Percentiles rank a stretch among this genome's conserved stretches.
Conservation (phyloP, 495 filamentous ascomycete genomes). For the Schizothecium vesticola region DNA sequence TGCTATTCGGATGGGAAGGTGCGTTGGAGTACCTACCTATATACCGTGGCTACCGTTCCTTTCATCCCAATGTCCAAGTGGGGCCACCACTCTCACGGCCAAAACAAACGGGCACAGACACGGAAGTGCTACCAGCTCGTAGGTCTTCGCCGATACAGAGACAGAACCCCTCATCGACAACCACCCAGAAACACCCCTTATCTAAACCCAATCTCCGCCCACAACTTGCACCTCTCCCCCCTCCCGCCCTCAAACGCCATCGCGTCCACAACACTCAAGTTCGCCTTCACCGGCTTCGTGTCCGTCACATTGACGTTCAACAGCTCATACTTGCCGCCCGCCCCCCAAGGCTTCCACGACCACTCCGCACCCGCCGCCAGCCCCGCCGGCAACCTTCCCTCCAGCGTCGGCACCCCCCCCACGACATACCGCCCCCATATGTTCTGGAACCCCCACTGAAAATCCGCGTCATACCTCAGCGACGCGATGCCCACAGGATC, state of each 20-base stretch:
- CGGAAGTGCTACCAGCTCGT: neutral
- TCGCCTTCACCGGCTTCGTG: constrained; percentile 34
- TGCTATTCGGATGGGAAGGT: no score
- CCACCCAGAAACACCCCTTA: neutral
- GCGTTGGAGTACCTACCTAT: no score
- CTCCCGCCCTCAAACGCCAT: constrained; percentile 52
- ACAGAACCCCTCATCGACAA: neutral
- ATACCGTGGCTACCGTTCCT: no score
- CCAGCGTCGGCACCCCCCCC: constrained; percentile 44
- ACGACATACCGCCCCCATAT: constrained; percentile 53
- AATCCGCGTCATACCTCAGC: constrained; percentile 20
- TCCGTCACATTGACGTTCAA: constrained; percentile 52
- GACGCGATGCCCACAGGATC: constrained; percentile 11
- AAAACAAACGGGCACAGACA: no score
- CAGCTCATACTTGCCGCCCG: constrained; percentile 27
- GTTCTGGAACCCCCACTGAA: constrained; percentile 27
- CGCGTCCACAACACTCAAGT: constrained; percentile 47
- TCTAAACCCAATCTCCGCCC: constrained; percentile 40
- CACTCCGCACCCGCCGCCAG: constrained; percentile 18
- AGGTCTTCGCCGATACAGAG: neutral
- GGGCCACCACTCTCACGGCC: no score
- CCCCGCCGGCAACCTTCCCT: neutral
- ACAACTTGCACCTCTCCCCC: constrained; percentile 51
- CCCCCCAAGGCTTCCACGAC: constrained; percentile 29
- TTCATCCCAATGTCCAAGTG: no score